Conservation (phyloP, 305 asterid genomes). For the Solanum hybrid region DNA sequence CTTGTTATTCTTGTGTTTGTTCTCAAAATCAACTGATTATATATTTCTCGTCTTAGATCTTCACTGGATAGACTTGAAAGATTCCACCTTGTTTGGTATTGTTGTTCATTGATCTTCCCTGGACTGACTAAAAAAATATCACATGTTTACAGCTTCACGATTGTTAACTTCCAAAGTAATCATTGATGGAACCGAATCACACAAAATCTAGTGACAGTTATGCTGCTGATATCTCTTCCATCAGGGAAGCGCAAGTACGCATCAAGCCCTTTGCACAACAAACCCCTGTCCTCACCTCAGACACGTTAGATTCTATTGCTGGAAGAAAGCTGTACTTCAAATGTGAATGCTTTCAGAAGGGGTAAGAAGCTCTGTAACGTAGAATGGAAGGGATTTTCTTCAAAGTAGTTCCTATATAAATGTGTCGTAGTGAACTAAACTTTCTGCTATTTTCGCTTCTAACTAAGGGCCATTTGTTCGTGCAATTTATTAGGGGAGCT, state of each 20-base stretch:
- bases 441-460: background rate
- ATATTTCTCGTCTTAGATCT: background rate
- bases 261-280: constrained; percentile 39
- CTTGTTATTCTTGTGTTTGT: background rate
- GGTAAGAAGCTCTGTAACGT: constrained; percentile 35
- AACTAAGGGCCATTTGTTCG: background rate
- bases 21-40: background rate
- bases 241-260: constrained; percentile 59
- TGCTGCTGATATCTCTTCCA: constrained; percentile 77
- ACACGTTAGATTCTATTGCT: constrained; percentile 54
- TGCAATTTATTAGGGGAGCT: constrained; percentile 52
- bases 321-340: constrained; percentile 69
- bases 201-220: constrained; percentile 27
- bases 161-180: background rate
- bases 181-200: constrained; percentile 40
- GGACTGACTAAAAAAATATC: background rate
- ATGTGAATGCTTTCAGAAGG: constrained; percentile 92
- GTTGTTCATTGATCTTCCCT: background rate
- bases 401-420: background rate
- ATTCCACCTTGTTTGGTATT: background rate
- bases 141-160: background rate
- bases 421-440: background rate
- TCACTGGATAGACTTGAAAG: background rate
- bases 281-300: constrained; percentile 72
- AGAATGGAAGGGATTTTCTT: background rate